A percentile compares a stretch with the other conserved stretches of the same genome.
phyloP scores from a whole-genome alignment of 106 monocot species.

The Agapanthus africanus region DNA sequence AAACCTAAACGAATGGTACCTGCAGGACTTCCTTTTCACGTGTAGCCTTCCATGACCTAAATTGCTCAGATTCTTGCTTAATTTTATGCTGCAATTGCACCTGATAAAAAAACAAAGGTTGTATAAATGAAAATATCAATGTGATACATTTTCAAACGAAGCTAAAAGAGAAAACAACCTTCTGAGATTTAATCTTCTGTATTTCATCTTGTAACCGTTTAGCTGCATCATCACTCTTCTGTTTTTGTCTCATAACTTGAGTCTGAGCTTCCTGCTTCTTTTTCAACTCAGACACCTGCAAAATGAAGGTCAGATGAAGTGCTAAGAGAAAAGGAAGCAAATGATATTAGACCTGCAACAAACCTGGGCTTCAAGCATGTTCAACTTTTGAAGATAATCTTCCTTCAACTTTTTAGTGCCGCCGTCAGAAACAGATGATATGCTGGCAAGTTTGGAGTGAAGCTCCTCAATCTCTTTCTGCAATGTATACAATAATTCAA shows the following conservation, averaged over 20 bases:
- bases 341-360: background rate
- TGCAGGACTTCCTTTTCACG: conserved; percentile 96
- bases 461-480: conserved; percentile 98
- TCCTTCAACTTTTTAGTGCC: conserved; percentile 83
- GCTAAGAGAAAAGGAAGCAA: background rate
- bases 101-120: conserved; percentile 22
- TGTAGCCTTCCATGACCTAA: conserved; percentile 84
- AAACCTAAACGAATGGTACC: conserved; percentile 30
- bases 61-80: conserved; percentile 97
- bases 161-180: too few relatives aligned
- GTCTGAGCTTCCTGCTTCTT: conserved; percentile 94
- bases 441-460: conserved; percentile 51
- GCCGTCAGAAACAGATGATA: conserved; percentile 64
- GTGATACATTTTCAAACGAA: too few relatives aligned
- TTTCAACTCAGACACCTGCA: conserved; percentile 86
- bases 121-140: too few relatives aligned
- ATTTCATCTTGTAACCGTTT: conserved; percentile 90
- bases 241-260: conserved; percentile 88
- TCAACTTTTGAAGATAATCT: conserved; percentile 89
- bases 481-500: background rate
- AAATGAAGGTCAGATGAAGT: background rate
- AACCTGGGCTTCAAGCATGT: conserved; percentile 90
- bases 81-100: conserved; percentile 96
- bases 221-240: conserved; percentile 93
- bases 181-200: conserved; percentile 86